These are phyloP conservation scores for Favolaschia claudopus DNA, from an alignment of 768 basidiomycete species.

Conservation along the genomic window DNA sequence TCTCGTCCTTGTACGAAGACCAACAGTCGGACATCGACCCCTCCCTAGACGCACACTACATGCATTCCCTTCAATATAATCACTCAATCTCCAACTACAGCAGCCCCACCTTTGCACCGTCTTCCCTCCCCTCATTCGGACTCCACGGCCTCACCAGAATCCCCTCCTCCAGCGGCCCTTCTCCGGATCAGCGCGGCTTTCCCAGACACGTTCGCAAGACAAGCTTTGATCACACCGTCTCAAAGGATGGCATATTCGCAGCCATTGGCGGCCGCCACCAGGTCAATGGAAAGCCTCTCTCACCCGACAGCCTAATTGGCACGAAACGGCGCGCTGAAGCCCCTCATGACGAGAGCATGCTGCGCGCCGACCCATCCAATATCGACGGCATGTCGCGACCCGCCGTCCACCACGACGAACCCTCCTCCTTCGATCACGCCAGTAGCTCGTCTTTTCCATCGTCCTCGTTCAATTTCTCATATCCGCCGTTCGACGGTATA, in stretches of 20 bases:
- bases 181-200: conserved; percentile 61
- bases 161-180: conserved; percentile 43
- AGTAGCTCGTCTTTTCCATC: conserved; percentile 70
- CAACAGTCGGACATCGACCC: conserved; percentile 40
- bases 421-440: conserved; percentile 44
- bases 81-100: conserved; percentile 49
- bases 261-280: conserved; percentile 77
- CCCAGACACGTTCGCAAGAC: conserved; percentile 92
- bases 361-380: conserved; percentile 79
- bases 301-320: conserved; percentile 69
- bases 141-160: conserved; percentile 62
- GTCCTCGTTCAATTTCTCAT: conserved; percentile 76
- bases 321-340: conserved; percentile 84
- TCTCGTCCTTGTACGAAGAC: conserved; percentile 57
- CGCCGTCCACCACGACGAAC: conserved; percentile 42
- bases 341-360: conserved; percentile 81
- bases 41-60: conserved; percentile 37
- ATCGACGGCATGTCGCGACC: conserved; percentile 46
- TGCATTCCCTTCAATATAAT: conserved; percentile 42
- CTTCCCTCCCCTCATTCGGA: conserved; percentile 78
- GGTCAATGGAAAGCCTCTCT: conserved; percentile 78
- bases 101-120: conserved; percentile 65
- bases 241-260: conserved; percentile 65
- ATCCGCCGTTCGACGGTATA: conserved; percentile 68
- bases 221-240: conserved; percentile 93